These are phyloP conservation scores for Cicer bijugum DNA, from an alignment of 306 rosid genomes.

Conservation along the genomic window DNA sequence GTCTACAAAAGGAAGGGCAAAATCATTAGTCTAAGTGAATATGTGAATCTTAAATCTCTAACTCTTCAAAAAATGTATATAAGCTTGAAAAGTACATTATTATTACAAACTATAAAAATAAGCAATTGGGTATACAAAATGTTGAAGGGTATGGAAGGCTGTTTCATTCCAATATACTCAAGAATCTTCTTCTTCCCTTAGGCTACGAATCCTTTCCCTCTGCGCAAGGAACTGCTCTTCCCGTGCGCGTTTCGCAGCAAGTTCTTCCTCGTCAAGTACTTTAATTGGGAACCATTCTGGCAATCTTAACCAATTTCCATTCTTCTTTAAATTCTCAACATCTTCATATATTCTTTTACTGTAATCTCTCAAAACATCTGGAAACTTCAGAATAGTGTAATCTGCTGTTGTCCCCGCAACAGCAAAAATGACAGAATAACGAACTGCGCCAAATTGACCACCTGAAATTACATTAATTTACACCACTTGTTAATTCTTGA, in stretches of 20 bases:
- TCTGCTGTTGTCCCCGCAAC: constrained; percentile 75
- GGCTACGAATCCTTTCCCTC: constrained; percentile 59
- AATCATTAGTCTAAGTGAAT: constrained; percentile 25
- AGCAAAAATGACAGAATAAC: constrained; percentile 70
- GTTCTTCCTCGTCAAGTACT: constrained; percentile 83
- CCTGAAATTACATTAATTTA: constrained; percentile 54
- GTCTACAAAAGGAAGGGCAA: not conserved
- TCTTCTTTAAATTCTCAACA: constrained; percentile 47
- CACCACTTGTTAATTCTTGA: not conserved
- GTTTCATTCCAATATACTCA: constrained; percentile 40
- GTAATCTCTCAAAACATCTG: constrained; percentile 52
- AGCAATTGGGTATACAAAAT: constrained; percentile 35
- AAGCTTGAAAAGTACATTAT: constrained; percentile 40
- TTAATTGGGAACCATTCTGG: constrained; percentile 92
- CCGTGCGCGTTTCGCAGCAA: constrained; percentile 73
- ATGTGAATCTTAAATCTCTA: constrained; percentile 29
- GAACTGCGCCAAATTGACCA: constrained; percentile 77
- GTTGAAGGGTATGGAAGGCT: constrained; percentile 7
- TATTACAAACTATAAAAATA: constrained; percentile 27
- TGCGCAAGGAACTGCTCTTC: constrained; percentile 70
- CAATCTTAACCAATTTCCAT: constrained; percentile 61
- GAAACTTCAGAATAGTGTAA: constrained; percentile 55
- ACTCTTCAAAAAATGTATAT: constrained; percentile 38
- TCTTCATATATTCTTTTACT: constrained; percentile 50
- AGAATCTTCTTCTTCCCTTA: constrained; percentile 69